phyloP scores from a whole-genome alignment of 2,329 filamentous ascomycete genomes.

The Scedosporium aurantiacum region DNA sequence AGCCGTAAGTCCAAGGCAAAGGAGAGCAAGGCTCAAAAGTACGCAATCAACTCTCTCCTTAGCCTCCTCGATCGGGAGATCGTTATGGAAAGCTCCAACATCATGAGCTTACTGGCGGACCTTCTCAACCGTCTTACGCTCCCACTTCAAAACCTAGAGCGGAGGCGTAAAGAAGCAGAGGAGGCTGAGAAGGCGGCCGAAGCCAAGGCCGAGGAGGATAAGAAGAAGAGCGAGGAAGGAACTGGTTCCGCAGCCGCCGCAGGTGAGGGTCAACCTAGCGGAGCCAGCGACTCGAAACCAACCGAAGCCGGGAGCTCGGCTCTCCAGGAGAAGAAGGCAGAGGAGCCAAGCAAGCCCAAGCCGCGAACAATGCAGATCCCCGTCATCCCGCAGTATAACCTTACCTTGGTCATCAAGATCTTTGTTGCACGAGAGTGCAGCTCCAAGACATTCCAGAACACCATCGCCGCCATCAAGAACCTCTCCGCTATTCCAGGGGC shows the following conservation, averaged over 20 bases:
- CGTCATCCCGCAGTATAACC: conserved; percentile 75
- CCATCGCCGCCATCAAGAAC: conserved; percentile 96
- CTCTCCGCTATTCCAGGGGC: conserved; percentile 85
- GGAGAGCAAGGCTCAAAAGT: conserved; percentile 74
- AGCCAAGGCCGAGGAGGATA: conserved; percentile 19
- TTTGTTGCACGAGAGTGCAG: conserved; percentile 93
- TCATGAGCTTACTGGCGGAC: conserved; percentile 87
- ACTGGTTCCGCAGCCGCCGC: conserved; percentile 6
- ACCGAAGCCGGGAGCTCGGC: conserved; percentile 14
- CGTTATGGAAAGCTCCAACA: conserved; percentile 91
- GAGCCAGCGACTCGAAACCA: conserved; percentile 13
- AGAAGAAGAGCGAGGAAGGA: neutral
- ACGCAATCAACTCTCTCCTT: conserved; percentile 82
- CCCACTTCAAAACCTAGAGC: conserved; percentile 71
- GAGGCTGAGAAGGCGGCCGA: conserved; percentile 34
- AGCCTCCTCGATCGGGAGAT: conserved; percentile 83
- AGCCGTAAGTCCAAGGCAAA: conserved; percentile 82
- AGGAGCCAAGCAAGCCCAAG: conserved; percentile 31
- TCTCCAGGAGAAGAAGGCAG: conserved; percentile 24
- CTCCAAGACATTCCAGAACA: conserved; percentile 96
- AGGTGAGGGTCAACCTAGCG: conserved; percentile 14
- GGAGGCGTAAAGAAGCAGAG: conserved; percentile 65
- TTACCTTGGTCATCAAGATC: conserved; percentile 91
- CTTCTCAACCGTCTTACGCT: conserved; percentile 80
- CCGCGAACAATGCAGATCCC: conserved; percentile 62